A percentile compares a stretch with the other conserved stretches of the same genome.
These are phyloP conservation scores for Dactylellina drechsleri DNA, from an alignment of 2,329 filamentous ascomycete species.

Conservation along the genomic window DNA sequence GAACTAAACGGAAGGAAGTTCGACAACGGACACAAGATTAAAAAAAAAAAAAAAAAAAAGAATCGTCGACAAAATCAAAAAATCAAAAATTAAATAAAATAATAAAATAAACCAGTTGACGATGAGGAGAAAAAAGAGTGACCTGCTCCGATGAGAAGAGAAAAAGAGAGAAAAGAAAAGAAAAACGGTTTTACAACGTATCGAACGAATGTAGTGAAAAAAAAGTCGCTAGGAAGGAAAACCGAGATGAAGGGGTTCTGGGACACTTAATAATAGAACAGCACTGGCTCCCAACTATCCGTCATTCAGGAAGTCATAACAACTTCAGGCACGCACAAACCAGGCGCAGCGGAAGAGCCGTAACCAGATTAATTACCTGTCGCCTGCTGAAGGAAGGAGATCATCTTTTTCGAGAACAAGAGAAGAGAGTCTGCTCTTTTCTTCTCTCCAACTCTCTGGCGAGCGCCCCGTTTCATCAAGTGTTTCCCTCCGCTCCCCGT, in stretches of 20 bases:
- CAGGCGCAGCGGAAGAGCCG: not conserved
- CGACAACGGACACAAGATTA: not conserved
- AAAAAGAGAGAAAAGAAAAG: constrained; percentile 11
- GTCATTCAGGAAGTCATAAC: too few relatives aligned
- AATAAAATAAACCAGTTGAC: constrained; percentile 24
- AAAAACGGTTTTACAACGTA: not conserved
- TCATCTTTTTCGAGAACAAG: not conserved
- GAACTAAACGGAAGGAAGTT: constrained; percentile 6
- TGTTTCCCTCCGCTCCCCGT: constrained; percentile 17
- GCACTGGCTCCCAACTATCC: not conserved
- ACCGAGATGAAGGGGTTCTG: constrained; percentile 16
- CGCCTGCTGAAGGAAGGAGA: constrained; percentile 1
- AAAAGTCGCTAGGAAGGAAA: not conserved
- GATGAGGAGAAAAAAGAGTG: constrained; percentile 19
- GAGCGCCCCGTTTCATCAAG: constrained; percentile 37
- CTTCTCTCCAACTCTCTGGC: not conserved
- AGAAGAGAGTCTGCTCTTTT: constrained; percentile 1
- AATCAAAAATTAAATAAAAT: too few relatives aligned
- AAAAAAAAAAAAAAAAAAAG: constrained; percentile 6
- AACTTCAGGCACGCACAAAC: not conserved
- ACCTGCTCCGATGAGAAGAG: constrained; percentile 34
- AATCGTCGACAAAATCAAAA: constrained; percentile 13
- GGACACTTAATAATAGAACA: constrained; percentile 4
- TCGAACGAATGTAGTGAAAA: constrained; percentile 14
- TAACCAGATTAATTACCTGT: constrained; percentile 11